Conservation (phyloP, 176 grass and related monocot species). For the Aegilops bicornis region DNA sequence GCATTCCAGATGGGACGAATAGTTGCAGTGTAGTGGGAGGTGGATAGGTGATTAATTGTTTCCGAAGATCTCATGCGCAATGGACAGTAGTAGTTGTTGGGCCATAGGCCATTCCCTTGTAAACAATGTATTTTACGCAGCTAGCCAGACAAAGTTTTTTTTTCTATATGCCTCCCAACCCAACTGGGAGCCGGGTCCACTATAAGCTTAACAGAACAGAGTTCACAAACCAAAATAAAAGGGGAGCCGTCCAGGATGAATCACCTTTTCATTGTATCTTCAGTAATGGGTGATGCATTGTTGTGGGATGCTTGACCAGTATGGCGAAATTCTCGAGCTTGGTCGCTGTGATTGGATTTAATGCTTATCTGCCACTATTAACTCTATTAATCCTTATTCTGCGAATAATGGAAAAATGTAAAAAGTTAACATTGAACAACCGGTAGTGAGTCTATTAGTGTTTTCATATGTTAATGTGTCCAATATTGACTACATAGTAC, state of each 20-base stretch:
- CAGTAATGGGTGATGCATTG: neutral
- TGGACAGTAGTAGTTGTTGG: neutral
- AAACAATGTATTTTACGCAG: neutral
- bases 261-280: neutral
- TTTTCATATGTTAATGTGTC: constrained; percentile 6
- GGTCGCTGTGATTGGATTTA: neutral
- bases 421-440: neutral
- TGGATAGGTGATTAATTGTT: neutral
- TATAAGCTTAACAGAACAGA: no score
- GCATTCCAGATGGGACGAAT: neutral
- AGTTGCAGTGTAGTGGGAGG: neutral
- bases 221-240: no score
- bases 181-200: no score
- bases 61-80: neutral
- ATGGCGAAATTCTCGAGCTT: neutral
- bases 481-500: neutral
- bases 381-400: neutral
- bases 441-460: neutral
- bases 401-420: neutral
- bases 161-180: no score
- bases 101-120: neutral
- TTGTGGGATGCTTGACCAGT: neutral
- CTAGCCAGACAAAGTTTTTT: neutral
- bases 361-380: neutral
- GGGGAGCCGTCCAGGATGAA: neutral